Evolutionary conservation across 2,329 filamentous ascomycete genomes (phyloP).

Genomic region (Fusarium verticillioides): DNA sequence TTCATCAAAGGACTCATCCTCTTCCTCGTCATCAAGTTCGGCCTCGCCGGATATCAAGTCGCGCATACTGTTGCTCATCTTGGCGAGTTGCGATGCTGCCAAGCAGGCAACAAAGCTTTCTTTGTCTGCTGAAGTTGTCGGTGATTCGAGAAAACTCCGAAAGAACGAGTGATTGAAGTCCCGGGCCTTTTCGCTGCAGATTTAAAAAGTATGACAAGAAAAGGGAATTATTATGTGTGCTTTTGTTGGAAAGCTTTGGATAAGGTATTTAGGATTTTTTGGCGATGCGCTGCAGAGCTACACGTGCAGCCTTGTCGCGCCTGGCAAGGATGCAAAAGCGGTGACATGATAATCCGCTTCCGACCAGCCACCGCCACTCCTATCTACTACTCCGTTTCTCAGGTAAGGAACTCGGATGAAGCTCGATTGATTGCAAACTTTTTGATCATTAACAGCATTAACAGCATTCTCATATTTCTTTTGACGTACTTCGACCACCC

Average conservation of each 20-base stretch:
- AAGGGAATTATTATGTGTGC: conserved; percentile 14
- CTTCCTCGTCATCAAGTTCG: conserved; percentile 85
- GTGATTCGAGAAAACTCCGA: conserved; percentile 11
- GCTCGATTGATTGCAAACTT: background rate
- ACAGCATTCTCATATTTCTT: background rate
- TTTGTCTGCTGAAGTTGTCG: conserved; percentile 24
- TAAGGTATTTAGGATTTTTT: conserved; percentile 41
- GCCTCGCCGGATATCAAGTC: conserved; percentile 88
- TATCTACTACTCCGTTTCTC: background rate
- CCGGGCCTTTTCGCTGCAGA: background rate
- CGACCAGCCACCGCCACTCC: background rate
- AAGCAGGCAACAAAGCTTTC: conserved; percentile 42
- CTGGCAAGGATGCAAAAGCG: conserved; percentile 29
- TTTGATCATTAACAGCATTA: background rate
- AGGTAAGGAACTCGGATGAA: background rate
- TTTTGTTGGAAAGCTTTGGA: conserved; percentile 27
- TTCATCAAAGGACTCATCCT: conserved; percentile 85
- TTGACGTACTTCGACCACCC: background rate
- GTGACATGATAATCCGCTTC: conserved; percentile 30
- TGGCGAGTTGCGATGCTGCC: conserved; percentile 48
- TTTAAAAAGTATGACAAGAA: conserved; percentile 14
- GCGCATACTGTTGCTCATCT: conserved; percentile 73
- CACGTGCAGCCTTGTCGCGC: conserved; percentile 47
- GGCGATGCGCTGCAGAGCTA: conserved; percentile 39
- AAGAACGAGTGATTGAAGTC: background rate